phyloP scores from a whole-genome alignment of 345 rosid species.

The Corchorus olitorius region DNA sequence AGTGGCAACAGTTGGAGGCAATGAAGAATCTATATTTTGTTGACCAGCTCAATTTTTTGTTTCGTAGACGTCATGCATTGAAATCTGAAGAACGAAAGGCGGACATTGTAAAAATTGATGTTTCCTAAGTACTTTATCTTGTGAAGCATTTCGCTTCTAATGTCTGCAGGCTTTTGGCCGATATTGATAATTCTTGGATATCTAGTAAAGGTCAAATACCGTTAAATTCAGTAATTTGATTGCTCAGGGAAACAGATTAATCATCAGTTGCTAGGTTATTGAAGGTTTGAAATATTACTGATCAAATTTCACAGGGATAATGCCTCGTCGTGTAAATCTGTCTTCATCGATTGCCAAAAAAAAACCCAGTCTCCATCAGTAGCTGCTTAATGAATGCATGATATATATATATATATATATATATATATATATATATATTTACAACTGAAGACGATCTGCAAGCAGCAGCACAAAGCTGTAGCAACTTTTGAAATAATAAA shows the following conservation, averaged over 20 bases:
- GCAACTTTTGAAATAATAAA: not conserved
- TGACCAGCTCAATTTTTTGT: constrained; percentile 72
- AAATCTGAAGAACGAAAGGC: constrained; percentile 37
- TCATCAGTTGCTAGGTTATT: not conserved
- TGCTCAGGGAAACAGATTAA: not conserved
- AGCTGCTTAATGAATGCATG: not conserved
- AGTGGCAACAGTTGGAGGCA: constrained; percentile 73
- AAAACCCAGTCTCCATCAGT: not conserved
- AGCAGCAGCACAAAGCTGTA: not conserved
- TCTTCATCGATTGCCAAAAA: no score
- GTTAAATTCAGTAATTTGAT: not conserved
- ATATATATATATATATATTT: not conserved
- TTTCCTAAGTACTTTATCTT: not conserved
- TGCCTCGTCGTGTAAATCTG: no score
- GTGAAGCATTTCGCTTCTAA: no score
- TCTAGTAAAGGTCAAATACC: not conserved
- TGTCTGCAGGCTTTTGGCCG: no score
- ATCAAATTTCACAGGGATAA: not conserved
- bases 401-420: not conserved
- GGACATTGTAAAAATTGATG: constrained; percentile 39
- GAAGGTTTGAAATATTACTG: not conserved
- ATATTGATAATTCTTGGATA: not conserved
- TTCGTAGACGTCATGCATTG: constrained; percentile 42
- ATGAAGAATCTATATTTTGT: constrained; percentile 71
- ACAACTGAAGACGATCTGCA: not conserved